phyloP scores from a whole-genome alignment of 2,329 filamentous ascomycete species.

The Alternaria brassicicola region DNA sequence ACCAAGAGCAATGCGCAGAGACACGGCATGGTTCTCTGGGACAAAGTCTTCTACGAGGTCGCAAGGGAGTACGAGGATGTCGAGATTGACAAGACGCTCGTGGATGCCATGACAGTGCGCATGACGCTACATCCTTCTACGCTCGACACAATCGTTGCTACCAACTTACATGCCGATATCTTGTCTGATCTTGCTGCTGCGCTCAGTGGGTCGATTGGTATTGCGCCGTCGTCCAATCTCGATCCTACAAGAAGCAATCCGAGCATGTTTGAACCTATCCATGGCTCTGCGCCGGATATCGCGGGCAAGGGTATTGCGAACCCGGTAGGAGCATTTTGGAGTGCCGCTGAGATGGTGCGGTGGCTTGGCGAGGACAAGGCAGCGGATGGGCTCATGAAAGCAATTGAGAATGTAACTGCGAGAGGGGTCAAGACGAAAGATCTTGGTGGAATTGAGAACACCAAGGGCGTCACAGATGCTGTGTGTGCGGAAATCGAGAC shows the following conservation, averaged over 20 bases:
- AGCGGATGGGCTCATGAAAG: conserved; percentile 62
- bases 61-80: conserved; percentile 55
- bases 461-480: conserved; percentile 64
- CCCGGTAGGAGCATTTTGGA: conserved; percentile 72
- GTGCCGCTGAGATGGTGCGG: conserved; percentile 69
- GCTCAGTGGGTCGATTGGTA: conserved; percentile 69
- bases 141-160: conserved; percentile 57
- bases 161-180: conserved; percentile 64
- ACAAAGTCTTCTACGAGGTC: conserved; percentile 55
- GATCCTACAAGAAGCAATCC: conserved; percentile 65
- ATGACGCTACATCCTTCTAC: conserved; percentile 55
- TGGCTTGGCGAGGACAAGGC: conserved; percentile 67
- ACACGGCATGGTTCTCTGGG: conserved; percentile 58
- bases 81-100: conserved; percentile 57
- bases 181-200: conserved; percentile 71
- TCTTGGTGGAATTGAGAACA: conserved; percentile 63
- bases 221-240: conserved; percentile 70
- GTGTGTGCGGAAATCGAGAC: conserved; percentile 60
- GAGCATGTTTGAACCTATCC: conserved; percentile 68
- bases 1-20: conserved; percentile 58
- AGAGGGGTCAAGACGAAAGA: conserved; percentile 63
- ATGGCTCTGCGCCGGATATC: conserved; percentile 69
- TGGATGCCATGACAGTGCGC: conserved; percentile 58
- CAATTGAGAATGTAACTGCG: conserved; percentile 66
- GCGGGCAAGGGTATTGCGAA: conserved; percentile 68